Base-by-base conservation (phyloP, 2,329 filamentous ascomycete species). In the Hypomyces rosellus region DNA sequence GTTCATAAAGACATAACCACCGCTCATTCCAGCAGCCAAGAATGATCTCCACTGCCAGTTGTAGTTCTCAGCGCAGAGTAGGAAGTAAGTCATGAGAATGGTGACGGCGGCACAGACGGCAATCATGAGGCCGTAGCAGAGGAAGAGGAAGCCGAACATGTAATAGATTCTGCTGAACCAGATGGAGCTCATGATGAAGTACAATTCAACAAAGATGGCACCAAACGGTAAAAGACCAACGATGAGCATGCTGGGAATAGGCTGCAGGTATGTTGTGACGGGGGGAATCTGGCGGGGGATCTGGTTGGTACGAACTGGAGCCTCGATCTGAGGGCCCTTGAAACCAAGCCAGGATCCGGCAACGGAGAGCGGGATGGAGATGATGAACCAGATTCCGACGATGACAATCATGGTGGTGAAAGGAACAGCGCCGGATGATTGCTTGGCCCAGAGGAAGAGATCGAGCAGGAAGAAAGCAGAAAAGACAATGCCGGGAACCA, bases 91-190 rank as follows among this genome's bases (percentile, higher is more conserved):
- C 78, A 97, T 85, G 15, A 99, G 75, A 8, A 97, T 85, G 1
- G 93, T 97, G 38, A 95, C 92, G 1, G 91, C 86, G 0, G 92
- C 92, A 52, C 87, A 90, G 1, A 93, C 97, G 61, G 96, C 87
- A 60, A 97, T 89, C 90, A 99, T 96, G 45, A 99, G 80, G 11
- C 88, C 91, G 64, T 96, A 99, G 77, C 91, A 96, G 50, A 99
- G 80, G 77, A 99, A 99, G 34, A 99, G 75, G 78, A 99, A 99
- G 18, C 93, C 93, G 63, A 99, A 99, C 93, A 99, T 99, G 79
- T 99, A 99, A 77, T 99, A 99, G 58, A 99, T 93, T 71, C 93
- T 89, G 74, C 86, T 92, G 71, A 95, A 96, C 93, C 93, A 99
- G 65, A 99, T 92, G 22, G 89, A 95, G 72, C 86, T 95, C 89